Percentiles rank a stretch among this genome's conserved stretches.
Evolutionary conservation across 768 basidiomycete species (phyloP).

Genomic region (Asterophora parasitica): DNA sequence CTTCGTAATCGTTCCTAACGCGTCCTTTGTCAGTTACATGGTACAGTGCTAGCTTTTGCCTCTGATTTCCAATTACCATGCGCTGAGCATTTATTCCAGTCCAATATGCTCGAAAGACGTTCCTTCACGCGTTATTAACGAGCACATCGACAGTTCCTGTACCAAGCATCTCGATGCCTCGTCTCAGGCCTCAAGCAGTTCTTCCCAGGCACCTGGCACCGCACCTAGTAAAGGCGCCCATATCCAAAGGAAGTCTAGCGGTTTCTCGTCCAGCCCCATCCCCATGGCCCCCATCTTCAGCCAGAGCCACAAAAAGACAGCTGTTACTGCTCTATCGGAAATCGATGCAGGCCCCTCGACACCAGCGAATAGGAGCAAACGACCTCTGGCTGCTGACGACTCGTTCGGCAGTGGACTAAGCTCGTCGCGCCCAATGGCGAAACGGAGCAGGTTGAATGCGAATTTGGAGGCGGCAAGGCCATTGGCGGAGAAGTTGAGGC

Average conservation of each 20-base stretch:
- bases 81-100: slow-evolving; percentile 22
- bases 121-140: slow-evolving; percentile 38
- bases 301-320: slow-evolving; percentile 16
- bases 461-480: slow-evolving; percentile 35
- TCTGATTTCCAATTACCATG: background rate
- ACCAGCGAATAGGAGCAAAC: slow-evolving; percentile 13
- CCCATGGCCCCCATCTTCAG: slow-evolving; percentile 42
- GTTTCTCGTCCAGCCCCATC: slow-evolving; percentile 21
- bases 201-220: slow-evolving; percentile 8
- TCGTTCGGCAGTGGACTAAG: slow-evolving; percentile 13
- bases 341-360: slow-evolving; percentile 2
- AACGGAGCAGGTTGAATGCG: slow-evolving; percentile 16
- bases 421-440: slow-evolving; percentile 8
- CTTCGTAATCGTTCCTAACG: background rate
- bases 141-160: slow-evolving; percentile 48
- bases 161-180: slow-evolving; percentile 15
- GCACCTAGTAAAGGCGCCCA: slow-evolving; percentile 7
- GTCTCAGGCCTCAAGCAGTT: slow-evolving; percentile 11
- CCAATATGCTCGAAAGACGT: slow-evolving; percentile 46
- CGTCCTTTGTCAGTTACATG: slow-evolving; percentile 14
- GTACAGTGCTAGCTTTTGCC: slow-evolving; percentile 3
- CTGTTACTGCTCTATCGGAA: slow-evolving; percentile 1
- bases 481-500: slow-evolving; percentile 71
- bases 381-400: too few relatives aligned
- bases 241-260: slow-evolving; percentile 12